A percentile compares a stretch with the other conserved stretches of the same genome.
phyloP scores from a whole-genome alignment of 169 alveolate genomes.

The Plasmodium vinckei region DNA sequence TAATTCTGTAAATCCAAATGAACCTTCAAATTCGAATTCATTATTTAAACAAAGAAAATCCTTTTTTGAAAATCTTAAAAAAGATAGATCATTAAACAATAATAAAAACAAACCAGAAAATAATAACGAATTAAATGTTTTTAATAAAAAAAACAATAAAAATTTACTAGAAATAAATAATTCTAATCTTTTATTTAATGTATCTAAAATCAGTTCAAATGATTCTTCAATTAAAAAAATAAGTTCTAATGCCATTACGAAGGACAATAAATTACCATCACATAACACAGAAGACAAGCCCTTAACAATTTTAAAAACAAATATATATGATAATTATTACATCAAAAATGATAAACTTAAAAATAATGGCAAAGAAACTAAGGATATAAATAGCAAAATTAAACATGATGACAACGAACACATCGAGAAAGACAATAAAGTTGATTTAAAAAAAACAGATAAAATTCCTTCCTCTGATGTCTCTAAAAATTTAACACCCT shows the following conservation, averaged over 20 bases:
- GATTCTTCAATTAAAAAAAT: background rate
- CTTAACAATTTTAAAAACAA: constrained; percentile 10
- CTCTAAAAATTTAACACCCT: constrained; percentile 15
- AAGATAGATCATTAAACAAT: constrained; percentile 36
- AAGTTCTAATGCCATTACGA: background rate
- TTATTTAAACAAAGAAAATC: constrained; percentile 39
- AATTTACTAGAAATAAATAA: constrained; percentile 1
- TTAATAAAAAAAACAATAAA: background rate
- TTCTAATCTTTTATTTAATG: constrained; percentile 22
- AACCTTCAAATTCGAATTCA: constrained; percentile 10
- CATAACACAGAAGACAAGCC: background rate
- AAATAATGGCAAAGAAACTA: constrained; percentile 9
- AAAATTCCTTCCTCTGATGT: too few species aligned
- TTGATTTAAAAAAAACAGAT: background rate
- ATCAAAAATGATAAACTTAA: constrained; percentile 32
- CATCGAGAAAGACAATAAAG: background rate
- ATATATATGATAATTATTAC: constrained; percentile 37
- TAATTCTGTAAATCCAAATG: background rate
- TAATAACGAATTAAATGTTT: constrained; percentile 11
- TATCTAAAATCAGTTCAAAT: background rate
- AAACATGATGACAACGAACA: constrained; percentile 6
- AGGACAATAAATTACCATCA: background rate
- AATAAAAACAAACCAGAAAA: background rate
- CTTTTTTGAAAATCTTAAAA: constrained; percentile 60
- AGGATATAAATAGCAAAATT: background rate